phyloP scores from a whole-genome alignment of 202 grass and related monocot genomes.

The Schoenoplectus triqueter region DNA sequence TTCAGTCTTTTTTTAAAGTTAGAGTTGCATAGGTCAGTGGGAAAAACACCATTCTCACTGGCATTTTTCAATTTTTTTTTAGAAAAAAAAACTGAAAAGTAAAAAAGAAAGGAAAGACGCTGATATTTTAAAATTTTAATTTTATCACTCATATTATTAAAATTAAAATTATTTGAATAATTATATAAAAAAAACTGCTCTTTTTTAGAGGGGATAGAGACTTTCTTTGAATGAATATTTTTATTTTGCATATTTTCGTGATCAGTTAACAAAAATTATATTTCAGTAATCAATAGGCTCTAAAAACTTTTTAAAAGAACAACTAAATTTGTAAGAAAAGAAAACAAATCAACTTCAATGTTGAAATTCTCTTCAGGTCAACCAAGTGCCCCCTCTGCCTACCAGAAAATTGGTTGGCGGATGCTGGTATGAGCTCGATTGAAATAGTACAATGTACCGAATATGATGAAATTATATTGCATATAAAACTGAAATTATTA shows the following conservation, averaged over 20 bases:
- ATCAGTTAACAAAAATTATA: not conserved
- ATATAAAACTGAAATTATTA: not conserved
- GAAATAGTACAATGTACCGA: not conserved
- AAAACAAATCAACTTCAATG: not conserved
- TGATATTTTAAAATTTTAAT: no score
- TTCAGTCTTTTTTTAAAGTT: not conserved
- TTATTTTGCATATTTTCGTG: not conserved
- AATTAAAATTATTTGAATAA: no score
- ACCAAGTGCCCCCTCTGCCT: constrained; percentile 1
- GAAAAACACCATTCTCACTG: no score
- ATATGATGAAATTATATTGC: not conserved
- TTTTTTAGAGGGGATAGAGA: not conserved
- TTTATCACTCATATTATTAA: no score
- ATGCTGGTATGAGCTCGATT: not conserved
- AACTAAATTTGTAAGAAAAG: not conserved
- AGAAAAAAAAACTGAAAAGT: no score
- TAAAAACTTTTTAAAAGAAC: no score
- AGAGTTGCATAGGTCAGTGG: no score
- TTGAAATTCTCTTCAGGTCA: constrained; percentile 9
- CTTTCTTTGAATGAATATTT: not conserved
- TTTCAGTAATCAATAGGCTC: no score
- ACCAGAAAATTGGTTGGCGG: constrained; percentile 6
- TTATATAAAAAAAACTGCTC: no score
- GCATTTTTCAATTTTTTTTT: no score
- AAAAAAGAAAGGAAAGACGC: no score